Percentiles rank a stretch among this genome's conserved stretches.
These are phyloP conservation scores for Botrytis pseudocinerea DNA, from an alignment of 2,329 filamentous ascomycete genomes.

Conservation along the genomic window DNA sequence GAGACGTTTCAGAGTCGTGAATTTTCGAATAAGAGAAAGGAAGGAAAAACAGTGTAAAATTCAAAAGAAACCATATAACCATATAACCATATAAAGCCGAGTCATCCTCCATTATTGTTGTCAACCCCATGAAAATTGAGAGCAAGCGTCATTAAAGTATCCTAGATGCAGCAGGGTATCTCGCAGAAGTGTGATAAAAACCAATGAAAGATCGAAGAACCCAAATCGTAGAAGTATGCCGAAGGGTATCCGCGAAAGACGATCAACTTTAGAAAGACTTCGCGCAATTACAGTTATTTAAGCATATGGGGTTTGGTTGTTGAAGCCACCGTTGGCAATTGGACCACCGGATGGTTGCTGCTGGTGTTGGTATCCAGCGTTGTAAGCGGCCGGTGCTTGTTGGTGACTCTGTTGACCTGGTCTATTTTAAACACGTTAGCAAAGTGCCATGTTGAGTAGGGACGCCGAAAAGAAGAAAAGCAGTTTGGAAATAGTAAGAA, in stretches of 20 bases:
- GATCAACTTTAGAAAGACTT: constrained; percentile 2
- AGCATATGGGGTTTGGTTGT: not conserved
- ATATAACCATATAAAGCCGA: not conserved
- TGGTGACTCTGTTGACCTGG: constrained; percentile 3
- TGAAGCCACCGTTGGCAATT: not conserved
- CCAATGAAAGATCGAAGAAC: constrained; percentile 18
- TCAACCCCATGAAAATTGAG: constrained; percentile 11
- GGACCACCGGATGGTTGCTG: constrained; percentile 7
- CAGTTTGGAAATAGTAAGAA: not conserved
- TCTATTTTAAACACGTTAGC: constrained; percentile 8
- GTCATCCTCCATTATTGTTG: constrained; percentile 7
- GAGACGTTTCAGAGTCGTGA: constrained; percentile 8
- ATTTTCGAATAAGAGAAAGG: not conserved
- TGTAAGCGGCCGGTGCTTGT: not conserved
- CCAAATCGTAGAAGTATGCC: constrained; percentile 6
- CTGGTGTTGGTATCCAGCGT: constrained; percentile 14
- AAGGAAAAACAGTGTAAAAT: not conserved
- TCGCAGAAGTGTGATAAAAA: constrained; percentile 9
- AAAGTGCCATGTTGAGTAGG: not conserved
- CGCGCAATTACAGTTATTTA: not conserved
- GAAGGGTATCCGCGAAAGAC: constrained; percentile 21
- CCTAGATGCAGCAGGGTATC: constrained; percentile 18
- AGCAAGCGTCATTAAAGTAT: constrained; percentile 15
- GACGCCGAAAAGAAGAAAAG: not conserved
- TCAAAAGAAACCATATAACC: constrained; percentile 1